Percentiles rank a stretch among this genome's conserved stretches.
Conservation (phyloP, 129 eudicot genomes). For the Flaveria bidentis region DNA sequence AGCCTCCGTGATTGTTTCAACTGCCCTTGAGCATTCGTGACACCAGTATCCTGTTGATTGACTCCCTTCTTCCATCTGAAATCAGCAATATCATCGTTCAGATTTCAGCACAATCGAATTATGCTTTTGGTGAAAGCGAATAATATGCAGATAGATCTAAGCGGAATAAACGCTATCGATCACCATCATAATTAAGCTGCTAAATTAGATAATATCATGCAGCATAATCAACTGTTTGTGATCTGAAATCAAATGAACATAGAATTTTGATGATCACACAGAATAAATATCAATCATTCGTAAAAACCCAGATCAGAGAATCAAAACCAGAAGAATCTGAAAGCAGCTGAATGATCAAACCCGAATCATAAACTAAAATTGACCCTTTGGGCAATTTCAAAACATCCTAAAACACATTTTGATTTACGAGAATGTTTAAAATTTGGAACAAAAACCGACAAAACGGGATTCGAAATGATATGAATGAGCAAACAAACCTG, state of each 20-base stretch:
- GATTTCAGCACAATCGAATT: too few species aligned
- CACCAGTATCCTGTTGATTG: constrained; percentile 60
- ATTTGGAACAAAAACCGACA: not conserved
- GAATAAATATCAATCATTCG: too few species aligned
- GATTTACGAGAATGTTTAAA: not conserved
- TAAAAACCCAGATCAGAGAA: not conserved
- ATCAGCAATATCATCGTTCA: not conserved
- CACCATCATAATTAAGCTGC: too few species aligned
- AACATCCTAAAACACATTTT: not conserved
- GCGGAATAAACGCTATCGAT: not conserved
- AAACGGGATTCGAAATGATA: not conserved
- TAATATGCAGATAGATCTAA: not conserved
- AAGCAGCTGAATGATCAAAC: not conserved
- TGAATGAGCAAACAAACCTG: constrained; percentile 27
- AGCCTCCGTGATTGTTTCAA: constrained; percentile 51
- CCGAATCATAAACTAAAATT: not conserved
- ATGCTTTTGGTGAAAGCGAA: too few species aligned
- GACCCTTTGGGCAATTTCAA: not conserved
- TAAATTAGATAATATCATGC: too few species aligned
- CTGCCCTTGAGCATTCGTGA: constrained; percentile 48
- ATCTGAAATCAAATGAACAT: too few species aligned
- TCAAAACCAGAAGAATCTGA: not conserved
- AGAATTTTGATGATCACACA: too few species aligned
- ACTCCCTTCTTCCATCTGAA: constrained; percentile 55
- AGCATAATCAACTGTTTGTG: too few species aligned